These are phyloP conservation scores for Botrytis porri DNA, from an alignment of 2,329 filamentous ascomycete species.

Conservation along the genomic window DNA sequence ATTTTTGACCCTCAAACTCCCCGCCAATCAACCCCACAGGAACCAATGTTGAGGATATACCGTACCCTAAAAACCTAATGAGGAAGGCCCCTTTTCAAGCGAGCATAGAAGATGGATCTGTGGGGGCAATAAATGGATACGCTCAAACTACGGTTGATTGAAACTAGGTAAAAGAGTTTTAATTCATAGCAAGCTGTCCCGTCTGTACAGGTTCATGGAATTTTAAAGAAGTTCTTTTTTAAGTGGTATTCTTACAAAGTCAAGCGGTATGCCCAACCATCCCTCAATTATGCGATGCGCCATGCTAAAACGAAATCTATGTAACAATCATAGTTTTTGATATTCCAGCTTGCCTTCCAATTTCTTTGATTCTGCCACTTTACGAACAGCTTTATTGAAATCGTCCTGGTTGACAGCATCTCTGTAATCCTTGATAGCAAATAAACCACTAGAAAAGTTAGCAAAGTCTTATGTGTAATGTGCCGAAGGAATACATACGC, in stretches of 20 bases:
- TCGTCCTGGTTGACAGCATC: constrained; percentile 97
- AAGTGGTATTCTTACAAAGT: constrained; percentile 36
- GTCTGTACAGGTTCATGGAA: background rate
- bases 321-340: constrained; percentile 71
- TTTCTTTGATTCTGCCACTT: constrained; percentile 97
- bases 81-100: constrained; percentile 19
- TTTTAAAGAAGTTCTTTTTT: constrained; percentile 19
- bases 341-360: constrained; percentile 97
- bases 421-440: constrained; percentile 97
- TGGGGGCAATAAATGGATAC: constrained; percentile 1
- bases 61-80: background rate
- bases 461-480: constrained; percentile 15
- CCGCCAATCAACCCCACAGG: constrained; percentile 12
- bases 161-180: background rate
- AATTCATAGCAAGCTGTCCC: background rate
- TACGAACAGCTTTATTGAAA: constrained; percentile 98
- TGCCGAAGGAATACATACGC: constrained; percentile 62
- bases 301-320: constrained; percentile 28
- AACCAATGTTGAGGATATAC: constrained; percentile 8
- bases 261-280: constrained; percentile 27
- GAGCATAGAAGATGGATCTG: background rate
- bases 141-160: background rate
- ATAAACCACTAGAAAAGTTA: constrained; percentile 65
- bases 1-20: background rate
- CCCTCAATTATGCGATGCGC: constrained; percentile 30